Percentiles rank a stretch among this genome's conserved stretches.
These are phyloP conservation scores for Globisporangium spinosum DNA, from an alignment of 352 stramenopile species.

Conservation along the genomic window DNA sequence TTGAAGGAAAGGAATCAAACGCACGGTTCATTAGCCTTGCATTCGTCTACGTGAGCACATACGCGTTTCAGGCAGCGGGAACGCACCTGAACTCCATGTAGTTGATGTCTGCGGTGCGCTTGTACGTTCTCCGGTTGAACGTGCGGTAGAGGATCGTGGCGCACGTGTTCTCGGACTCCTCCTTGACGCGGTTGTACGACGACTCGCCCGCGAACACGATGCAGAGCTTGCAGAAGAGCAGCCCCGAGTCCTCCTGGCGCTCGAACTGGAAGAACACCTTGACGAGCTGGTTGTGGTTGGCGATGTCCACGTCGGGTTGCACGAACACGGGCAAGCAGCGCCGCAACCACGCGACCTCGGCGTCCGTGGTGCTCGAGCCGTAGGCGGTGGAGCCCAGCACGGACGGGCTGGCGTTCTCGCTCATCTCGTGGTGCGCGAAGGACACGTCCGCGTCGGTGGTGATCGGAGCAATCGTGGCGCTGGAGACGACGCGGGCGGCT, in stretches of 20 bases:
- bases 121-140: conserved; percentile 84
- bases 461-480: conserved; percentile 12
- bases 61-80: no score
- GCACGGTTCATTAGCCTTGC: background rate
- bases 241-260: conserved; percentile 40
- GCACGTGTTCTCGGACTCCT: conserved; percentile 69
- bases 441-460: conserved; percentile 13
- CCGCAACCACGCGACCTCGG: conserved; percentile 71
- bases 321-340: conserved; percentile 81
- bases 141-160: conserved; percentile 80
- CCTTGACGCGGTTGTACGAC: conserved; percentile 77
- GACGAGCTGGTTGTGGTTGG: conserved; percentile 76
- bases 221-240: conserved; percentile 74
- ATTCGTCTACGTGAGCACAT: background rate
- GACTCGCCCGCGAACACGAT: conserved; percentile 80
- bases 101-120: conserved; percentile 88
- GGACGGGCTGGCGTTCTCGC: conserved; percentile 25
- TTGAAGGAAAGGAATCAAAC: background rate
- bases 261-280: conserved; percentile 85
- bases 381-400: conserved; percentile 20
- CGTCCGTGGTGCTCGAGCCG: conserved; percentile 27
- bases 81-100: conserved; percentile 81
- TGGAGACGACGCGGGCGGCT: conserved; percentile 10
- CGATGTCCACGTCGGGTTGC: conserved; percentile 79
- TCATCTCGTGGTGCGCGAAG: conserved; percentile 51